These are phyloP conservation scores for Chlorella variabilis DNA, from an alignment of 163 green algal genomes.

Conservation along the genomic window DNA sequence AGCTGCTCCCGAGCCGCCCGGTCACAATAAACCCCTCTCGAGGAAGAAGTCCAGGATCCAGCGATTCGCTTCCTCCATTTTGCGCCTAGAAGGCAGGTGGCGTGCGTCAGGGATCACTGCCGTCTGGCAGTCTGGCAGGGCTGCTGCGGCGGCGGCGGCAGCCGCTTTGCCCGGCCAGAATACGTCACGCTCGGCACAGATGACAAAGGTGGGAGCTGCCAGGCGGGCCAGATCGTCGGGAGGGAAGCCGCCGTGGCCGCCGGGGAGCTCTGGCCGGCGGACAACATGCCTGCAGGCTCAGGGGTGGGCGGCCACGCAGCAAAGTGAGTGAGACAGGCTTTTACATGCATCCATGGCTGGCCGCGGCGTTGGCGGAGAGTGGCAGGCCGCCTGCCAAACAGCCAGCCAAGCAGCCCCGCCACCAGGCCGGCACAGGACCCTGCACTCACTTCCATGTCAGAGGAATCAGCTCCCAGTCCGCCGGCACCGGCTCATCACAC, in stretches of 20 bases:
- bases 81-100: not conserved
- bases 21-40: not conserved
- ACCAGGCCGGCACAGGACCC: not conserved
- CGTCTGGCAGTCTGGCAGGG: not conserved
- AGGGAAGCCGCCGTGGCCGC: not conserved
- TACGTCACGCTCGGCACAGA: not conserved
- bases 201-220: not conserved
- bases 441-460: not conserved
- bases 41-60: not conserved
- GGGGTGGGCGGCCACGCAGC: not conserved
- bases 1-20: too few relatives aligned
- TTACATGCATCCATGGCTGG: too few relatives aligned
- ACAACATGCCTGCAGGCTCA: not conserved
- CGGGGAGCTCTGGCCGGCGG: not conserved
- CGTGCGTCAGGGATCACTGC: not conserved
- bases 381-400: too few relatives aligned
- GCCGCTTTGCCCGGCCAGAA: not conserved
- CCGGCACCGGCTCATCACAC: not conserved
- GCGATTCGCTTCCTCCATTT: too few relatives aligned
- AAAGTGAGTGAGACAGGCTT: not conserved
- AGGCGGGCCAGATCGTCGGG: not conserved
- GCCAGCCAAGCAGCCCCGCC: not conserved
- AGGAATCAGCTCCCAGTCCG: not conserved
- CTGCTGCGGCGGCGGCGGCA: not conserved
- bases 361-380: too few relatives aligned